Evolutionary conservation across 2,329 filamentous ascomycete species (phyloP).

Genomic region (Ophiostoma sp.): DNA sequence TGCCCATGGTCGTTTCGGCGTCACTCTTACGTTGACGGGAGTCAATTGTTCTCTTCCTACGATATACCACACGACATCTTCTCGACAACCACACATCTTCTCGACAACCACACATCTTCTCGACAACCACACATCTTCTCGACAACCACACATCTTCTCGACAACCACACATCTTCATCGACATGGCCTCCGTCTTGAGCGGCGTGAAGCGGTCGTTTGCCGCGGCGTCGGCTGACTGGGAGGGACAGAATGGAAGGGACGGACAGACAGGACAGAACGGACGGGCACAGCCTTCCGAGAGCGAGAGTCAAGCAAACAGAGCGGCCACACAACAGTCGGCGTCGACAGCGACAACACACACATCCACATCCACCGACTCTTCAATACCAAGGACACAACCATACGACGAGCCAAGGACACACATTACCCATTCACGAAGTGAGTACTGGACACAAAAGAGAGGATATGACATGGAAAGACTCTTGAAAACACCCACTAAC

Average conservation of each 20-base stretch:
- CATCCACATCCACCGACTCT: background rate
- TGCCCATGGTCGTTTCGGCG: background rate
- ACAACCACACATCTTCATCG: background rate
- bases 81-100: background rate
- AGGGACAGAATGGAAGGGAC: background rate
- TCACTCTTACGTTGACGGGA: background rate
- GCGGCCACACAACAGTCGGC: background rate
- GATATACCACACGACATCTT: background rate
- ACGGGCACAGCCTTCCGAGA: background rate
- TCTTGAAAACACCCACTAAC: background rate
- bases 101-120: background rate
- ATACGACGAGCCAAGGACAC: background rate
- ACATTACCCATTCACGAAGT: background rate
- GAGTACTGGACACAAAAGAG: background rate
- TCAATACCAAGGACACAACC: background rate
- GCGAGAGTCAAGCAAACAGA: background rate
- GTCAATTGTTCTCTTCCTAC: background rate
- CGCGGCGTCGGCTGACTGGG: conserved; percentile 19
- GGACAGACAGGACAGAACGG: background rate
- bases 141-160: background rate
- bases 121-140: background rate
- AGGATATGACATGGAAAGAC: background rate
- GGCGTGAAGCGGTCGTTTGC: conserved; percentile 22
- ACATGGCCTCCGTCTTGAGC: background rate
- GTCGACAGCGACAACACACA: background rate